Conservation (phyloP, 148 eudicot species). For the Talinum fruticosum region DNA sequence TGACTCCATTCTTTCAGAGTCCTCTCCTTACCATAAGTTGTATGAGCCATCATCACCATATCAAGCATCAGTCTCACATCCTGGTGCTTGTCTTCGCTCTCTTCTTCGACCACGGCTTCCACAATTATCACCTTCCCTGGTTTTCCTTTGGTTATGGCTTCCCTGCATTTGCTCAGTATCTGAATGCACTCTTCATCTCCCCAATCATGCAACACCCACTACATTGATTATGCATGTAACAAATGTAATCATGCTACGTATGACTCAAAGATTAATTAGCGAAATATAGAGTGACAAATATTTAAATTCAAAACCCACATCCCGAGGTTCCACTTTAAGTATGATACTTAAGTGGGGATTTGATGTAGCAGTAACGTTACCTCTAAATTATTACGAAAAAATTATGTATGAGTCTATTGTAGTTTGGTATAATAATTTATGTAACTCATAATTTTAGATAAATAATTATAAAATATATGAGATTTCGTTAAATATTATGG, state of each 20-base stretch:
- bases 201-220: conserved; percentile 82
- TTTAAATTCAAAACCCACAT: too few relatives aligned
- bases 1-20: conserved; percentile 56
- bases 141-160: conserved; percentile 48
- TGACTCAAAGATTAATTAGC: too few relatives aligned
- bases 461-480: too few relatives aligned
- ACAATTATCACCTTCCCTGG: conserved; percentile 59
- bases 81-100: conserved; percentile 27
- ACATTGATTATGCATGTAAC: background rate
- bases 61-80: conserved; percentile 57
- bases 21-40: conserved; percentile 67
- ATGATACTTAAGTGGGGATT: too few relatives aligned
- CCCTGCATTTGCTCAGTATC: conserved; percentile 46
- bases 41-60: conserved; percentile 84
- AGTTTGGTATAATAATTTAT: too few relatives aligned
- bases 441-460: too few relatives aligned
- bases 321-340: too few relatives aligned
- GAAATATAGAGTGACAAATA: too few relatives aligned
- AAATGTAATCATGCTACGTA: background rate
- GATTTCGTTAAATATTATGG: too few relatives aligned
- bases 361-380: too few relatives aligned
- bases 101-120: conserved; percentile 57
- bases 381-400: too few relatives aligned
- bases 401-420: too few relatives aligned
- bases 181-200: conserved; percentile 66